A percentile compares a stretch with the other conserved stretches of the same genome.
These are phyloP conservation scores for Venturia carpophila DNA, from an alignment of 2,329 filamentous ascomycete genomes.

Conservation along the genomic window DNA sequence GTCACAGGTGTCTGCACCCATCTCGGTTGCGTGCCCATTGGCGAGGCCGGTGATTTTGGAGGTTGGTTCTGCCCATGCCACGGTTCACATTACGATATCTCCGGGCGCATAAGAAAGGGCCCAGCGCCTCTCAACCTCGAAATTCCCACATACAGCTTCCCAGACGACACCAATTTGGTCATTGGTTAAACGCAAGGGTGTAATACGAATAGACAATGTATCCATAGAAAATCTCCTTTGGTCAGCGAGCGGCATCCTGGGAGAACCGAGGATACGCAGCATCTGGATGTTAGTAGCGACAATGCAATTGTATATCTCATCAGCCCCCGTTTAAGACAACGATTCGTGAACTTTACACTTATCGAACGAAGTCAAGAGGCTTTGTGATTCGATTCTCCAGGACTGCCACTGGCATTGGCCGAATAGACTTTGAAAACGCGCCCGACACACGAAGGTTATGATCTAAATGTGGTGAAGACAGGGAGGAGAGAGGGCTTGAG, in stretches of 20 bases:
- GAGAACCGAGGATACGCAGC: neutral
- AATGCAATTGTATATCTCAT: slow-evolving; percentile 7
- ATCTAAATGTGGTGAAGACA: too few relatives aligned
- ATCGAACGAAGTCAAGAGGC: too few relatives aligned
- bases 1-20: slow-evolving; percentile 89
- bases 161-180: slow-evolving; percentile 76
- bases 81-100: slow-evolving; percentile 99
- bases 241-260: neutral
- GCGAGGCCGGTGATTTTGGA: slow-evolving; percentile 94
- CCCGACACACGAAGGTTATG: too few relatives aligned
- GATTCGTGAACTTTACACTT: neutral
- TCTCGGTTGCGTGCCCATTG: slow-evolving; percentile 97
- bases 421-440: too few relatives aligned
- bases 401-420: too few relatives aligned
- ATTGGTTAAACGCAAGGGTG: slow-evolving; percentile 64
- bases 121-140: slow-evolving; percentile 97
- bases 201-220: slow-evolving; percentile 14
- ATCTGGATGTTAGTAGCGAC: slow-evolving; percentile 3
- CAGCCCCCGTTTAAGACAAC: neutral
- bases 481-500: too few relatives aligned
- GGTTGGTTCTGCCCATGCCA: slow-evolving; percentile 99
- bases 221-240: slow-evolving; percentile 8
- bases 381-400: too few relatives aligned
- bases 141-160: slow-evolving; percentile 87
- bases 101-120: slow-evolving; percentile 93